Evolutionary conservation across 139 green algal species (phyloP).

Genomic region (Asterochloris sp.): DNA sequence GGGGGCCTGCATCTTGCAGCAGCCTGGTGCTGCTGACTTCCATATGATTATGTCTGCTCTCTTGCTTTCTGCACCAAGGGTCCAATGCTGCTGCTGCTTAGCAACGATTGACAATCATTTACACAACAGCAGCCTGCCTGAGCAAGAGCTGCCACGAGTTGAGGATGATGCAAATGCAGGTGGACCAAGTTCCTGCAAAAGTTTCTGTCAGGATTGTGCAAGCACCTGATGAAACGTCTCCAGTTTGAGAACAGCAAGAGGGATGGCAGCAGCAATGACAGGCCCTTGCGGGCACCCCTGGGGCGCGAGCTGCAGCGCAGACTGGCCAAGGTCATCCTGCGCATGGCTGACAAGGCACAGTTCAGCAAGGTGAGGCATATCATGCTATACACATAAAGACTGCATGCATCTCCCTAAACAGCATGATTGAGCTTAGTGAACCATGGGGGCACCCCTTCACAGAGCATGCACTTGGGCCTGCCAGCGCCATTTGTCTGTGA

Average conservation of each 20-base stretch:
- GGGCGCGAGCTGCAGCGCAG: conserved; percentile 9
- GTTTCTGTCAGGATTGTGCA: conserved; percentile 42
- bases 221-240: conserved; percentile 55
- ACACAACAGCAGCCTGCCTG: too few species aligned
- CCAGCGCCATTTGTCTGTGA: neutral
- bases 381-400: neutral
- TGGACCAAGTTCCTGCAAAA: conserved; percentile 29
- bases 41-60: too few species aligned
- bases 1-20: too few species aligned
- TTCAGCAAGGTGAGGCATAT: conserved; percentile 64
- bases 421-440: neutral
- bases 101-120: too few species aligned
- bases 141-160: too few species aligned
- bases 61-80: too few species aligned
- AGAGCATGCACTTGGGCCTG: neutral
- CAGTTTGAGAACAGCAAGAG: conserved; percentile 17
- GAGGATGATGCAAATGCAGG: neutral
- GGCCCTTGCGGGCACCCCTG: conserved; percentile 9
- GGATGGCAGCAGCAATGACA: neutral
- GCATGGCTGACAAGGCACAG: conserved; percentile 68
- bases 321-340: conserved; percentile 43
- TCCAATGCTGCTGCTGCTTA: too few species aligned
- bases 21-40: too few species aligned
- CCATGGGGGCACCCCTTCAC: neutral
- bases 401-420: neutral